Evolutionary conservation across 192 early-diverging fungal species (phyloP), one percentile per base, ranked within the genome.

Genomic region (Rhizophagus sp.): DNA sequence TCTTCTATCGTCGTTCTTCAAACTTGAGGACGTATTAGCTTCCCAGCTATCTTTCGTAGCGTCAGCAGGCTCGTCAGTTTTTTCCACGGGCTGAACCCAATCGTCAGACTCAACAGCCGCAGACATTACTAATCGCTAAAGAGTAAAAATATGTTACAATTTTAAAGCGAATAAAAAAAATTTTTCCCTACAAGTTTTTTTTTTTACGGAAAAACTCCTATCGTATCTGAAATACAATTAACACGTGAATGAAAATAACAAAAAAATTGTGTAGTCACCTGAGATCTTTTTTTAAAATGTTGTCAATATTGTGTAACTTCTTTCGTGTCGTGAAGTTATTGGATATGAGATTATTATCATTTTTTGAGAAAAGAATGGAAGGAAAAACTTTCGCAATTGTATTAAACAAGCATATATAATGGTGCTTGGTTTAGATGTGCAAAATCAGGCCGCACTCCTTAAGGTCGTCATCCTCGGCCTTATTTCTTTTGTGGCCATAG

Each of bases 381-480:
- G 4, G 4, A 19, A 19, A 19, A 57, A 3, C 2, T 19, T 57
- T 52, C 17, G 19, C 4, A 4, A 19, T 15, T 19, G 52, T 19
- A 19, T 57, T 57, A 19, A 57, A 19, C 2, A 5, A 30, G 30
- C 30, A 30, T 57, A 19, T 19, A 74, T 61, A 24, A 74, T 50
- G 76, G 68, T 79, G 17, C 77, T 79, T n/a, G 75, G 68, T 63
- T 81, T 87, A 76, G 75, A 82, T 47, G 71, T 83, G 62, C 80
- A 80, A 78, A 85, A 83, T 52, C 84, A 85, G 77, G 82, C 85
- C 49, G 66, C 88, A 66, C 84, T 94, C 72, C 90, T 99, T 77
- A 94, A 96, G 69, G 91, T 95, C 47, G 88, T 92, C 63, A 97
- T 99, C 76, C 92, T 99, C 49, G 91, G 92, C 41, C 90, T 97